Base-by-base conservation (phyloP, 371 early-diverging fungal genomes). In the Saksenaea oblongispora region DNA sequence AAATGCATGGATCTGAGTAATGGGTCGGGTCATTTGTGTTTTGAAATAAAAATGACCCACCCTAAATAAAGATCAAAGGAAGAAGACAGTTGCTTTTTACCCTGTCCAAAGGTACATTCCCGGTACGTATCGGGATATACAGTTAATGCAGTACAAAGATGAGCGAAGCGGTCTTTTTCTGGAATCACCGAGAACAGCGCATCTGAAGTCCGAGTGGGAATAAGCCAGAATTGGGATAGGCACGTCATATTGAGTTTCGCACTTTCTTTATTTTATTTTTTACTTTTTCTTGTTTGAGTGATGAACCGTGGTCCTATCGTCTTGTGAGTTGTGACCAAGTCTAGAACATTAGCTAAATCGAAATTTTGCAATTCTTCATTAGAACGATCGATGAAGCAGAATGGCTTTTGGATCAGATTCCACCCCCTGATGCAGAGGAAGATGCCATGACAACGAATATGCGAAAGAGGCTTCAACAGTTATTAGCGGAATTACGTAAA, bases 321-420 rank as follows among this genome's bases (percentile, higher is more conserved):
- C 18, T 41, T 71, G 71, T 71, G 63, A 54, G 66, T 51, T 44
- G 18, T 9, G 14, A 5, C 15, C 54, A 18, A 54, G 22, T 22
- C 17, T 24, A 47, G 53, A 8, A 14, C n/a, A 42, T 27, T 15
- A 5, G 8, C 27, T 5, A 2, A 36, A 39, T 36, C 5, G 0
- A 44, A 54, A 35, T 5, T 13, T n/a, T 34, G 63, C 41, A 22
- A 56, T 26, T 9, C 27, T 7, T 34, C 28, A 8, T 24, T 62
- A 80, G 80, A 35, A 70, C 78, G 18, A 82, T 84, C 67, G 84
- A 84, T 64, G 84, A 84, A 69, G 84, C 82, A 37, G 83, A 84
- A 64, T 82, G 70, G 54, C 67, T 79, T n/a, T 65, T 79, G 55
- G 79, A 82, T 47, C 82, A 79, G 61, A 44, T 82, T n/a, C 76